Base-by-base conservation (phyloP, 805 yeast genomes). In the Kazachstania taianensis region DNA sequence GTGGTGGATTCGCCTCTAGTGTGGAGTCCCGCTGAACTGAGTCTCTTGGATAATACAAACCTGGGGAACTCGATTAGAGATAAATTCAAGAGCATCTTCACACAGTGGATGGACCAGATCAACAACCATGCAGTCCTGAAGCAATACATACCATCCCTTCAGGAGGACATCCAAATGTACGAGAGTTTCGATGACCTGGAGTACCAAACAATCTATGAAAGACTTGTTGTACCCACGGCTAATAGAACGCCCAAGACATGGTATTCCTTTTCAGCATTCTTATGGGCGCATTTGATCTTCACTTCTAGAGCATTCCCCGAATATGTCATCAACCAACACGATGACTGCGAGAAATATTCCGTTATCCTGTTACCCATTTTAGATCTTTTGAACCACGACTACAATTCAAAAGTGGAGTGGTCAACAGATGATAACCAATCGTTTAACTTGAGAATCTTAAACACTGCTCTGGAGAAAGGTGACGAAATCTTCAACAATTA, bases 241-340 rank as follows among this genome's bases (percentile, higher is more conserved):
- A 23, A 33, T 9, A 15, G 23, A 17, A 30, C 17, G 1, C 33
- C 36, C 3, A n/a, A 17, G 1, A 61, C 67, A 29, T 81, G 86
- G 86, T 70, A 75, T 5, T 67, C 75, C 32, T 79, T 81, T 43
- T 61, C 74, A 1, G 76, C 77, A 5, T 86, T 77, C 50, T 52
- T 80, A 4, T 86, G 95, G 94, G 73, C 92, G 2, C 66, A 75
- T 18, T 57, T 74, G 20, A 78, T 85, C 12, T 66, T 82, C 42
- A 70, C 80, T 20, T 79, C 94, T 1, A 68, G 96, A 44, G 76
- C 94, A 1, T 86, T 86, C 53, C 96, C 96, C 0, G 72, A 75
- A 36, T 57, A 61, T 25, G 55, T 65, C 4, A 47, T 65, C 3
- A 54, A 55, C 7, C 25, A 36, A 20, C n/a, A n/a, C n/a, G 44